Evolutionary conservation across 2,329 filamentous ascomycete species (phyloP).

Genomic region (Ophiostoma novo-ulmi): DNA sequence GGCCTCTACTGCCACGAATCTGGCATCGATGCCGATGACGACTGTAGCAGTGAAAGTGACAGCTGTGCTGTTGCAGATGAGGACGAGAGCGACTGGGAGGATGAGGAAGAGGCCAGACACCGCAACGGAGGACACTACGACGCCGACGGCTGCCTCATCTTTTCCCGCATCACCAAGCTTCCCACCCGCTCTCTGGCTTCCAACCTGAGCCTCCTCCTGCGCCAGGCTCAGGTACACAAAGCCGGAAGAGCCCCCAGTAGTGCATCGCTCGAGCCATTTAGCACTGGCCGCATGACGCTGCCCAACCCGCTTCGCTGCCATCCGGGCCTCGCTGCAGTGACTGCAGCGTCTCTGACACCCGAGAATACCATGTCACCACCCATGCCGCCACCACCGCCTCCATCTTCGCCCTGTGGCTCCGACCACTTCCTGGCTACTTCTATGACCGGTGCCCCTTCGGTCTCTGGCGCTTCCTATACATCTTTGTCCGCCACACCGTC

Average conservation of each 20-base stretch:
- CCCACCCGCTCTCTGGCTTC: slow-evolving; percentile 17
- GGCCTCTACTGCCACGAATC: neutral
- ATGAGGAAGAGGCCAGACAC: neutral
- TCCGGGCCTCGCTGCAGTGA: slow-evolving; percentile 6
- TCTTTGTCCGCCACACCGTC: neutral
- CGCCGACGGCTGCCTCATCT: neutral
- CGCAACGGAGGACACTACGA: neutral
- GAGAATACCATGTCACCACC: neutral
- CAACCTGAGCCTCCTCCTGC: slow-evolving; percentile 18
- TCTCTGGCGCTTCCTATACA: neutral
- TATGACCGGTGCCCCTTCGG: neutral
- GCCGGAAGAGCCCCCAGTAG: neutral
- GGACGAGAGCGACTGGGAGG: slow-evolving; percentile 17
- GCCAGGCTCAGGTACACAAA: neutral
- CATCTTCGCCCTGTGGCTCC: slow-evolving; percentile 12
- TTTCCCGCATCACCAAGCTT: neutral
- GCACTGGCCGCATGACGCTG: neutral
- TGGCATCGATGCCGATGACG: neutral
- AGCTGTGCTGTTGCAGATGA: slow-evolving; percentile 10
- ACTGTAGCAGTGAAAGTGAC: neutral
- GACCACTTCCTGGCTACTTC: neutral
- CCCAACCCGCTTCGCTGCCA: slow-evolving; percentile 24
- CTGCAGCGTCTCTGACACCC: slow-evolving; percentile 3
- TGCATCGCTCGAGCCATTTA: neutral
- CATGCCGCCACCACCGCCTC: slow-evolving; percentile 12